Conservation (phyloP, 768 basidiomycete genomes). For the Podaxis pistillaris region DNA sequence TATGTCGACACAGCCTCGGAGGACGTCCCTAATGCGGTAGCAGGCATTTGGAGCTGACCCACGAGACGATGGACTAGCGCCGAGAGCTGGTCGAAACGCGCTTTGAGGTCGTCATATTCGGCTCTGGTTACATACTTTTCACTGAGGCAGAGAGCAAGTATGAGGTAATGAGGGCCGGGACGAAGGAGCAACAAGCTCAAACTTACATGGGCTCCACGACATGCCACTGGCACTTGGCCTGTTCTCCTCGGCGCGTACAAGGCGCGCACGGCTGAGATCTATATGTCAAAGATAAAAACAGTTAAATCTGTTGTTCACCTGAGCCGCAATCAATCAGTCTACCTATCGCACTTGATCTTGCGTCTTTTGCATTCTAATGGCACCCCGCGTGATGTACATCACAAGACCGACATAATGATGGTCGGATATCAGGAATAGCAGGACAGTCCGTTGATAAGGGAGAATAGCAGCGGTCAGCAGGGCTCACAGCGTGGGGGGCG, state of each 20-base stretch:
- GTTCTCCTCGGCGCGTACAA: constrained; percentile 77
- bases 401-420: constrained; percentile 22
- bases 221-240: constrained; percentile 80
- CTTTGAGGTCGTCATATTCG: constrained; percentile 76
- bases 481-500: constrained; percentile 22
- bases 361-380: constrained; percentile 76
- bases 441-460: constrained; percentile 19
- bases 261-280: constrained; percentile 82
- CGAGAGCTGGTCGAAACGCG: constrained; percentile 62
- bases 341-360: constrained; percentile 90
- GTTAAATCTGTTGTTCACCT: constrained; percentile 22
- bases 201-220: constrained; percentile 79
- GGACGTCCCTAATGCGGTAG: constrained; percentile 27
- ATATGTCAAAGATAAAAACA: constrained; percentile 18
- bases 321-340: constrained; percentile 24
- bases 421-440: constrained; percentile 23
- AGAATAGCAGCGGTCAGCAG: constrained; percentile 22
- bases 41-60: constrained; percentile 16
- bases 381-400: constrained; percentile 28
- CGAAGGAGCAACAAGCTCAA: constrained; percentile 19
- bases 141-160: constrained; percentile 31
- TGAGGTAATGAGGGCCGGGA: constrained; percentile 20
- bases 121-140: constrained; percentile 80
- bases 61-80: constrained; percentile 48
- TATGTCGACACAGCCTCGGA: constrained; percentile 31